A percentile compares a stretch with the other conserved stretches of the same genome.
Conservation (phyloP, 805 yeast species). For the Metschnikowia lunata region DNA sequence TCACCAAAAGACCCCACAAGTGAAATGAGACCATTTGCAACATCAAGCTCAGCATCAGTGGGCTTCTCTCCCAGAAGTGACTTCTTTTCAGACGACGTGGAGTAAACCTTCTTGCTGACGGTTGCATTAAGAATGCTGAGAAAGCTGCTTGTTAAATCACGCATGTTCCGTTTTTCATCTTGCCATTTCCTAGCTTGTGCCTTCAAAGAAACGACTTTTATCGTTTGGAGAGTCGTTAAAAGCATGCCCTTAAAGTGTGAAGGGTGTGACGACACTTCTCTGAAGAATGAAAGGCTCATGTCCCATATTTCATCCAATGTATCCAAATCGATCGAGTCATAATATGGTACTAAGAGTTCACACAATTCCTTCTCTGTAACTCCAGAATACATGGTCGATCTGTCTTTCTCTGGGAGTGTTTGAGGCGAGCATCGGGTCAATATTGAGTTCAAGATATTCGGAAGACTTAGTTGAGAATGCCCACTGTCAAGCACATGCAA, state of each 20-base stretch:
- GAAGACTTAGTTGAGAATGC: slow-evolving; percentile 68
- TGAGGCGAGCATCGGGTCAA: slow-evolving; percentile 41
- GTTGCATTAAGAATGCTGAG: slow-evolving; percentile 23
- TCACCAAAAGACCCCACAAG: slow-evolving; percentile 24
- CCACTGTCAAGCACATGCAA: slow-evolving; percentile 84
- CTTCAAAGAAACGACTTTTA: slow-evolving; percentile 51
- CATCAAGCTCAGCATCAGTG: not conserved
- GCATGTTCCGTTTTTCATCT: slow-evolving; percentile 58
- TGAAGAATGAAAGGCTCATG: slow-evolving; percentile 53
- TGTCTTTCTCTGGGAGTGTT: slow-evolving; percentile 25
- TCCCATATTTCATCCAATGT: slow-evolving; percentile 77
- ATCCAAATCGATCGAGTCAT: slow-evolving; percentile 65
- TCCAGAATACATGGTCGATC: slow-evolving; percentile 46
- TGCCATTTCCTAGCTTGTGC: slow-evolving; percentile 57
- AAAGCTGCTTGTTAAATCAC: slow-evolving; percentile 43
- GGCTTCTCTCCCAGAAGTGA: not conserved
- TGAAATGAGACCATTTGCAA: slow-evolving; percentile 25
- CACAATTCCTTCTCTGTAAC: slow-evolving; percentile 45
- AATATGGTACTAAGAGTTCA: slow-evolving; percentile 55
- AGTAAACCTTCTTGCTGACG: slow-evolving; percentile 2
- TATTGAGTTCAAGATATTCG: slow-evolving; percentile 58
- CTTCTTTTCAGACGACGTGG: not conserved
- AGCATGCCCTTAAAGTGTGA: slow-evolving; percentile 45
- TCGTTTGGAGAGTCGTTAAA: slow-evolving; percentile 50
- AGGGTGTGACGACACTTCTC: slow-evolving; percentile 49